phyloP scores from a whole-genome alignment of 345 rosid genomes.

The Clarkia xantiana region DNA sequence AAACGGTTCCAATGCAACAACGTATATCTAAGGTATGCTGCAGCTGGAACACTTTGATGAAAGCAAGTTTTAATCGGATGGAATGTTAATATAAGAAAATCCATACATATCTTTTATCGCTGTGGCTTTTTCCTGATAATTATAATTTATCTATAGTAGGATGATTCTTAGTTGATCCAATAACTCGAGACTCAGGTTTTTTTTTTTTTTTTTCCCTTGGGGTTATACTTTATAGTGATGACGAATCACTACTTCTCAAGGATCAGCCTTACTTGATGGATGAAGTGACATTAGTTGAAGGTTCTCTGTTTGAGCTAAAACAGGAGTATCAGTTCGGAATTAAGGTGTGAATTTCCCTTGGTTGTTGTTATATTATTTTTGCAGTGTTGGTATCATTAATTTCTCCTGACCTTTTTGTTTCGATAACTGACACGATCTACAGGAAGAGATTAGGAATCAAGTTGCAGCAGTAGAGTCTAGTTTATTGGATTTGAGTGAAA shows the following conservation, averaged over 20 bases:
- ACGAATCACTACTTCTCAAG: conserved; percentile 27
- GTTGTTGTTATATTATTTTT: background rate
- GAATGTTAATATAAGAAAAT: background rate
- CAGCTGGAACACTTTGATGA: no score
- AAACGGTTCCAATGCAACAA: conserved; percentile 36
- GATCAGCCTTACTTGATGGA: conserved; percentile 32
- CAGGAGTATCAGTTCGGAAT: conserved; percentile 42
- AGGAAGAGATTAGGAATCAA: conserved; percentile 74
- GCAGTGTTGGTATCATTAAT: no score
- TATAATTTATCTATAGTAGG: no score
- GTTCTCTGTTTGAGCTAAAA: conserved; percentile 37
- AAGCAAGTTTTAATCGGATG: background rate
- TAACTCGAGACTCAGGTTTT: no score
- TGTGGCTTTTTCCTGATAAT: background rate
- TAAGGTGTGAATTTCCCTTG: conserved; percentile 27
- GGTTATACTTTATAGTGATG: conserved; percentile 40
- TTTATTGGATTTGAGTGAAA: conserved; percentile 35
- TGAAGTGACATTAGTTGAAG: conserved; percentile 40
- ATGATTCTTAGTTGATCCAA: no score
- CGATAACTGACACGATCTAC: conserved; percentile 14
- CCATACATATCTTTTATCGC: background rate
- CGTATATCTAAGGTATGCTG: conserved; percentile 27
- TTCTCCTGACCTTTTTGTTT: no score
- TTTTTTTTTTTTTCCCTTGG: background rate
- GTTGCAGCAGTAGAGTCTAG: conserved; percentile 44